A percentile compares a stretch with the other conserved stretches of the same genome.
Conservation (phyloP, 2,329 filamentous ascomycete species). For the Helotiales sp. region DNA sequence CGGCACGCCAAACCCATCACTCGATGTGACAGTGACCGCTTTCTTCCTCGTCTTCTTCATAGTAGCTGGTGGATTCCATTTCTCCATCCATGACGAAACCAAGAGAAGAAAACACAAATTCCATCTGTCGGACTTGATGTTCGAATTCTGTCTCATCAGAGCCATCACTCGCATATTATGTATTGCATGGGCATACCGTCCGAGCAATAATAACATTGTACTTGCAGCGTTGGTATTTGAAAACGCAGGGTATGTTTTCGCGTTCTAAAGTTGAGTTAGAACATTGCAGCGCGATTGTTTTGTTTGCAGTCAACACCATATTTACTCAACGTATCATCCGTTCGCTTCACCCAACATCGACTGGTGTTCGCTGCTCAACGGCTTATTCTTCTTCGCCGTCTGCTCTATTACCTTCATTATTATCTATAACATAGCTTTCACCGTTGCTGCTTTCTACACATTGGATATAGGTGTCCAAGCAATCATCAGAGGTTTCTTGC, state of each 20-base stretch:
- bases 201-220: constrained; percentile 18
- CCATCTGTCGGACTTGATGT: constrained; percentile 60
- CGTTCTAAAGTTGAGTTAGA: too few species aligned
- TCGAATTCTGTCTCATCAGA: constrained; percentile 62
- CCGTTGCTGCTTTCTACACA: constrained; percentile 70
- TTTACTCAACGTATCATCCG: constrained; percentile 76
- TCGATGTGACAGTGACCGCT: constrained; percentile 67
- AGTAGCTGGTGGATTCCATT: constrained; percentile 65
- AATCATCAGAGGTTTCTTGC: constrained; percentile 46
- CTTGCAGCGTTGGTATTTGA: constrained; percentile 30
- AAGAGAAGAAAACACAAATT: constrained; percentile 60
- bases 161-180: constrained; percentile 54
- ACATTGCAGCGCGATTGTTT: constrained; percentile 59
- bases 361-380: constrained; percentile 61
- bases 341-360: constrained; percentile 73
- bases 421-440: constrained; percentile 66
- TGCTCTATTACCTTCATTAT: constrained; percentile 62
- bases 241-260: constrained; percentile 20
- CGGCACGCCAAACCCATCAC: constrained; percentile 56
- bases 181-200: constrained; percentile 62
- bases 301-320: constrained; percentile 79
- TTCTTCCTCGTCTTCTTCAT: constrained; percentile 65
- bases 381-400: constrained; percentile 63
- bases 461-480: constrained; percentile 53
- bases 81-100: constrained; percentile 60